phyloP scores from a whole-genome alignment of 441 rosid genomes.

The Corymbia citriodora region DNA sequence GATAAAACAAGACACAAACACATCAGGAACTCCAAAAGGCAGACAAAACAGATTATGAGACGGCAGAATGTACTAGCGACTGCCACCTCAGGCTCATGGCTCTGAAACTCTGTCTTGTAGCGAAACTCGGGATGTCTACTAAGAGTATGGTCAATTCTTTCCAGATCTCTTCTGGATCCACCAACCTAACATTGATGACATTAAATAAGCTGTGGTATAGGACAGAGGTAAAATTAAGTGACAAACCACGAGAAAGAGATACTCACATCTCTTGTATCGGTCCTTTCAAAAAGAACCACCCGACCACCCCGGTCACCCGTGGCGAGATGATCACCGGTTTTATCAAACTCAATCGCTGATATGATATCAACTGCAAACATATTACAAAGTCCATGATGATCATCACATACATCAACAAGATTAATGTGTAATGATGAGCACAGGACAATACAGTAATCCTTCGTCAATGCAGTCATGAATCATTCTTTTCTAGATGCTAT shows the following conservation, averaged over 20 bases:
- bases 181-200: neutral
- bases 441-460: neutral
- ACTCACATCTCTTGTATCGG: slow-evolving; percentile 66
- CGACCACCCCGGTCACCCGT: slow-evolving; percentile 99
- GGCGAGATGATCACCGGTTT: slow-evolving; percentile 84
- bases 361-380: slow-evolving; percentile 79
- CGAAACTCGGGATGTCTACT: slow-evolving; percentile 16
- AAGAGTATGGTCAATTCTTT: neutral
- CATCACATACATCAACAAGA: neutral
- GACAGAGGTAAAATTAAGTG: neutral
- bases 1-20: neutral
- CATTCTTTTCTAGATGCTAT: neutral
- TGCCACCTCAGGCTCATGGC: slow-evolving; percentile 18
- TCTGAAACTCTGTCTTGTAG: slow-evolving; percentile 17
- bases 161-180: slow-evolving; percentile 13
- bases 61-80: neutral
- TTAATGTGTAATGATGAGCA: neutral
- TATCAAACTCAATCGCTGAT: slow-evolving; percentile 94
- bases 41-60: neutral
- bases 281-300: slow-evolving; percentile 90
- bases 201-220: neutral
- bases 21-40: neutral
- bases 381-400: slow-evolving; percentile 8
- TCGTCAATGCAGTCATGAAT: neutral
- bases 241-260: neutral